Evolutionary conservation across 2,329 filamentous ascomycete species (phyloP).

Genomic region (Pseudogymnoascus sp.): DNA sequence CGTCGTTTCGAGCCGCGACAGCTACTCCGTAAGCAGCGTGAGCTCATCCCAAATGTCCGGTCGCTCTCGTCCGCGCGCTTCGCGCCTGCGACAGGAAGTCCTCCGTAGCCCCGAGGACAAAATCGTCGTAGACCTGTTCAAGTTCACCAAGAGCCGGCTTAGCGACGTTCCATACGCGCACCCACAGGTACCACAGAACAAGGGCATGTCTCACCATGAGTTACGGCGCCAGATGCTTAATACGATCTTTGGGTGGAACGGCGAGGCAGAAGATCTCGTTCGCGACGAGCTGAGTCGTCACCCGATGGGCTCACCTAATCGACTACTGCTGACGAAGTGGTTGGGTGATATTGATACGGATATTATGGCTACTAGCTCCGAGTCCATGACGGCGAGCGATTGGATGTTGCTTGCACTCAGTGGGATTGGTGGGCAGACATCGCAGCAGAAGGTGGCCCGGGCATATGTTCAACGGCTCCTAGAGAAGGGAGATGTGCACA

Average conservation of each 20-base stretch:
- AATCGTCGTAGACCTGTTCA: conserved; percentile 71
- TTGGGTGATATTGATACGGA: conserved; percentile 78
- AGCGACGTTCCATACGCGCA: conserved; percentile 76
- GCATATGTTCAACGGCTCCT: conserved; percentile 85
- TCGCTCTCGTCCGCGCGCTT: conserved; percentile 45
- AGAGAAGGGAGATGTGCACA: conserved; percentile 83
- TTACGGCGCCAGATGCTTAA: conserved; percentile 84
- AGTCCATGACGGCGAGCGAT: conserved; percentile 86
- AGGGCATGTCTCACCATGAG: conserved; percentile 64
- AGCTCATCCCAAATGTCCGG: conserved; percentile 33
- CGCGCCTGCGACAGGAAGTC: conserved; percentile 72
- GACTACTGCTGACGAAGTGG: conserved; percentile 86
- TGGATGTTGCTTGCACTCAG: conserved; percentile 96
- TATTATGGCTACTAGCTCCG: conserved; percentile 68
- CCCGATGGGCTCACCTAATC: conserved; percentile 61
- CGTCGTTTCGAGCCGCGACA: conserved; percentile 36
- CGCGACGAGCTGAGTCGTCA: conserved; percentile 77
- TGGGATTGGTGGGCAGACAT: conserved; percentile 68
- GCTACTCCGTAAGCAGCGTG: conserved; percentile 46
- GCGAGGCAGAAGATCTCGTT: conserved; percentile 71
- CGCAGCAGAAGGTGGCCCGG: conserved; percentile 83
- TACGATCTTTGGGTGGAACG: conserved; percentile 91
- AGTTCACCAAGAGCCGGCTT: conserved; percentile 71
- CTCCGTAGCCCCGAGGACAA: conserved; percentile 68
- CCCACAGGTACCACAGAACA: conserved; percentile 48